Percentiles rank a stretch among this genome's conserved stretches.
Evolutionary conservation across 1,284 basidiomycete species (phyloP).

Genomic region (Cystobasidiaceae sp.): DNA sequence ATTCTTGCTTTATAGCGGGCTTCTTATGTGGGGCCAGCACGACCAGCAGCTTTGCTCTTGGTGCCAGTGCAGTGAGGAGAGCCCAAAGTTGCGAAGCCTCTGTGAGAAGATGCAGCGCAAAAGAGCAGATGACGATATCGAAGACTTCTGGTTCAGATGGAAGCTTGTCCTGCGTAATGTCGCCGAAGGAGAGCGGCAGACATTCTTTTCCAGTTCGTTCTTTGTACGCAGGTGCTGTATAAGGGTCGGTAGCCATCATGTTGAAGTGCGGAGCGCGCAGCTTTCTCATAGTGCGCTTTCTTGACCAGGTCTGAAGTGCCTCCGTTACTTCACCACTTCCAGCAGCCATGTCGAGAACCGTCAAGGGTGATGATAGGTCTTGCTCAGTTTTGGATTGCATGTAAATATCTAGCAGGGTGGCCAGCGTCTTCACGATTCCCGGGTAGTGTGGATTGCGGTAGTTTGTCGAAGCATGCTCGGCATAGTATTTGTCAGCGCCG

Average conservation of each 20-base stretch:
- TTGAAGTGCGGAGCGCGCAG: background rate
- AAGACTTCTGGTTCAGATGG: conserved; percentile 48
- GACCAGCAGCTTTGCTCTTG: conserved; percentile 59
- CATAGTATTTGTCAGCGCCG: conserved; percentile 59
- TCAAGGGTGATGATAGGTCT: conserved; percentile 34
- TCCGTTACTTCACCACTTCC: conserved; percentile 46
- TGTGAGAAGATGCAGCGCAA: conserved; percentile 64
- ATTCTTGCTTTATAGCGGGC: conserved; percentile 66
- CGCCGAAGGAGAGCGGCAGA: conserved; percentile 54
- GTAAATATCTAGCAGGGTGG: conserved; percentile 55
- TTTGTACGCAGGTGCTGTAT: conserved; percentile 34
- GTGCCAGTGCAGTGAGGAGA: conserved; percentile 60
- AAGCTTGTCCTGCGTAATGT: conserved; percentile 54
- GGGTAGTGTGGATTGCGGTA: conserved; percentile 64
- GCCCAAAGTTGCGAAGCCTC: conserved; percentile 60
- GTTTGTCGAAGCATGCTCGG: background rate
- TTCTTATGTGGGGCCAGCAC: conserved; percentile 68
- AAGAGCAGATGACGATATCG: conserved; percentile 65
- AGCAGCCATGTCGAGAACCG: conserved; percentile 54
- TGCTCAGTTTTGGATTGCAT: background rate
- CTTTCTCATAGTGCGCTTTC: conserved; percentile 21
- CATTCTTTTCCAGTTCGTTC: conserved; percentile 53
- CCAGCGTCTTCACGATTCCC: conserved; percentile 58
- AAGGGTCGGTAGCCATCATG: conserved; percentile 38
- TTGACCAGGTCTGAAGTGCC: conserved; percentile 32